Conservation (phyloP, 2,329 filamentous ascomycete species). For the Alternaria sp. region DNA sequence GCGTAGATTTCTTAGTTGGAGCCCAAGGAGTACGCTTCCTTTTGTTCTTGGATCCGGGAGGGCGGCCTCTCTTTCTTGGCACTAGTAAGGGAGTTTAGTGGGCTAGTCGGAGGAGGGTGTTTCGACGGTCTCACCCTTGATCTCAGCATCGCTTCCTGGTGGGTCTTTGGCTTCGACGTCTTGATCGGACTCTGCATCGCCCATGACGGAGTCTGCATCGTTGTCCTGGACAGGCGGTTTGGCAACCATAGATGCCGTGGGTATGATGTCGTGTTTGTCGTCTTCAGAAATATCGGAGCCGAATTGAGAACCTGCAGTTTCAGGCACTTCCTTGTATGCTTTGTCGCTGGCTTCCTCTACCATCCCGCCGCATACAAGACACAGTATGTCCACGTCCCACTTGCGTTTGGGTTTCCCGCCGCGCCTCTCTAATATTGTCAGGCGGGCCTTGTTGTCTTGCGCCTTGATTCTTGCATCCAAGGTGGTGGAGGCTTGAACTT, state of each 20-base stretch:
- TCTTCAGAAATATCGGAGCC: background rate
- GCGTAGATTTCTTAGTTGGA: background rate
- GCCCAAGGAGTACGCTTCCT: background rate
- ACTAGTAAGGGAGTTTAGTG: conserved; percentile 8
- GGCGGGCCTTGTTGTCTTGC: conserved; percentile 4
- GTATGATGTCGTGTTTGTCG: background rate
- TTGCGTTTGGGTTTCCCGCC: conserved; percentile 4
- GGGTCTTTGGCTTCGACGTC: background rate
- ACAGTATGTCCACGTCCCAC: conserved; percentile 25
- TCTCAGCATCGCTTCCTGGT: background rate
- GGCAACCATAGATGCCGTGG: background rate
- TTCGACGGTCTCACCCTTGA: conserved; percentile 13
- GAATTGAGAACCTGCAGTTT: background rate
- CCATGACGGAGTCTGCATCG: background rate
- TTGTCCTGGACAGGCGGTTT: background rate
- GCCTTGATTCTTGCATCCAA: conserved; percentile 15
- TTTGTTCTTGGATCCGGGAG: conserved; percentile 4
- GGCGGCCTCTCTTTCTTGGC: conserved; percentile 5
- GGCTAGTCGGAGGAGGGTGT: conserved; percentile 4
- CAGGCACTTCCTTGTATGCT: background rate
- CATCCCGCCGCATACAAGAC: conserved; percentile 23
- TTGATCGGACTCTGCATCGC: background rate
- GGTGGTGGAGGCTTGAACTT: background rate
- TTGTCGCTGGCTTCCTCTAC: conserved; percentile 21
- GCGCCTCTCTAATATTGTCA: conserved; percentile 27